Base-by-base conservation (phyloP, 148 eudicot species). In the Camellia lanceoleosa region DNA sequence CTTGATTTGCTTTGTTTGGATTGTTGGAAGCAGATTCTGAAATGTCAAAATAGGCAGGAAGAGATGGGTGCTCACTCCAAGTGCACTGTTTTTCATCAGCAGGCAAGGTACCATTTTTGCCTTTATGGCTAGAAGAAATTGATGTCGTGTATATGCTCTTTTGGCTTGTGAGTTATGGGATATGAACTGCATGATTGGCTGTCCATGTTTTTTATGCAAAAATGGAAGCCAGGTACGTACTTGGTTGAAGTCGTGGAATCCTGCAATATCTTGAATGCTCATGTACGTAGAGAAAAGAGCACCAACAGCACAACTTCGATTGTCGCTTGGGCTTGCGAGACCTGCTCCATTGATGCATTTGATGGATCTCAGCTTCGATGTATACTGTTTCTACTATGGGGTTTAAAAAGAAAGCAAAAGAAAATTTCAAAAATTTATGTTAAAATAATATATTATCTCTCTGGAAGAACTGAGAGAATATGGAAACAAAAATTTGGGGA, bases 1-100 rank as follows among this genome's bases (percentile, higher is more conserved):
- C 77, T 85, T 3, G 83, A 84, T 20, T 79, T 74, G 14, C 73
- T 79, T 56, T 88, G 91, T 78, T 70, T 83, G 61, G 85, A 81
- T 70, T 86, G 91, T 78, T 61, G 38, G 75, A 76, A 55, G 60
- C 72, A 77, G 23, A 68, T 76, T 56, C 42, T 49, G 13, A 55
- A 58, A 16, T 20, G 30, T 74, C 82, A 79, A 49, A 51, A 49
- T 13, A 7, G 63, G 43, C 47, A 30, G 64, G 73, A 64, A 46
- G 56, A 62, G 62, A 23, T 38, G 64, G 41, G 7, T 23, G 23
- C 38, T 64, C n/a, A 18, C 46, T 19, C 71, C 67, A 59, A 55
- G 71, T 46, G 56, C 42, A 55, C 79, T 6, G 12, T 68, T 68
- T n/a, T 78, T 73, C 80, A 82, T 54, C 81, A 82, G 72, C 77